These are phyloP conservation scores for Rhododendron griersonianum DNA, from an alignment of 148 eudicot genomes.

Conservation along the genomic window DNA sequence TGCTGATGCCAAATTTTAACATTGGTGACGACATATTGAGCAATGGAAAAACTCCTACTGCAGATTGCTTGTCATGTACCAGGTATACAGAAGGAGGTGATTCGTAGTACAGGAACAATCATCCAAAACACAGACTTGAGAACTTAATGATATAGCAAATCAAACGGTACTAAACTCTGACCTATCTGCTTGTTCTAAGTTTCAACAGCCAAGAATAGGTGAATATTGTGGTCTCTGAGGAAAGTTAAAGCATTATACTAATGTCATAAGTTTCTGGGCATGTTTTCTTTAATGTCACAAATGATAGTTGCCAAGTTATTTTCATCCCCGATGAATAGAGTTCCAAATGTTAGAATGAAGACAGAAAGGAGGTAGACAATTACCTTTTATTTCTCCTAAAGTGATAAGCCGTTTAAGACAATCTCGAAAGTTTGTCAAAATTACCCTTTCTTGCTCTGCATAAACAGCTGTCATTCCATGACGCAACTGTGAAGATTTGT, in stretches of 20 bases:
- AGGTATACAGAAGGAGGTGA: not conserved
- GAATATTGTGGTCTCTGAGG: not conserved
- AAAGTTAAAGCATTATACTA: not conserved
- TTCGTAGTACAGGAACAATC: not conserved
- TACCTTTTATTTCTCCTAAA: slow-evolving; percentile 85
- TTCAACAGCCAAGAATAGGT: not conserved
- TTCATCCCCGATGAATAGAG: not conserved
- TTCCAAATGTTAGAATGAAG: not conserved
- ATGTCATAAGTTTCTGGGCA: not conserved
- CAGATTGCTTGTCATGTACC: not conserved
- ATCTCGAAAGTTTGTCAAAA: slow-evolving; percentile 80
- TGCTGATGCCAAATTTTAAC: not conserved
- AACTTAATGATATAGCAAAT: not conserved
- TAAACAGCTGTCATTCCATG: slow-evolving; percentile 45
- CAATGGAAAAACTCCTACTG: not conserved
- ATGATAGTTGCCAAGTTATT: not conserved
- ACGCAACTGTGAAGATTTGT: slow-evolving; percentile 38
- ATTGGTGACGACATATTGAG: not conserved
- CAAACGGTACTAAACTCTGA: slow-evolving; percentile 1
- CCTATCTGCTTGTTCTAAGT: not conserved
- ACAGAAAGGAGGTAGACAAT: slow-evolving; percentile 18
- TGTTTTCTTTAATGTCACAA: not conserved
- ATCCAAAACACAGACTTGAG: not conserved
- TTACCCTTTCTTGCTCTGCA: slow-evolving; percentile 81
- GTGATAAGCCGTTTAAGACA: slow-evolving; percentile 81